Evolutionary conservation across 441 rosid genomes (phyloP).

Genomic region (Eutrema salsugineum): DNA sequence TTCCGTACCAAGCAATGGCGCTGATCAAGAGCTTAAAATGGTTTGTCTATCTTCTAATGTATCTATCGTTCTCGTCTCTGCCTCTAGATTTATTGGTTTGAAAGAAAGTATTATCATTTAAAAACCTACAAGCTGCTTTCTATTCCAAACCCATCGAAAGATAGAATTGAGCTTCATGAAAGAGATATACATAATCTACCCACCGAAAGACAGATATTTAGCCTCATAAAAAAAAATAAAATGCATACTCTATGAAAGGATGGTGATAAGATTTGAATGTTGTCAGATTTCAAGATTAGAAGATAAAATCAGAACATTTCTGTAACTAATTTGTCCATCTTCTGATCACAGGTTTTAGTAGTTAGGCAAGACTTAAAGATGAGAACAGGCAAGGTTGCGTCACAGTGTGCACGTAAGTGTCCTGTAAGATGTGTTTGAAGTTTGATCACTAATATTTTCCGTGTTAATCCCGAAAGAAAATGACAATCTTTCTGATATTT

Average conservation of each 20-base stretch:
- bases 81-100: neutral
- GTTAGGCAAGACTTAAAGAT: conserved; percentile 94
- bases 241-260: neutral
- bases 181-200: neutral
- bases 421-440: neutral
- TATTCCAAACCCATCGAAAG: neutral
- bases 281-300: neutral
- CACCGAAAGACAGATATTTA: neutral
- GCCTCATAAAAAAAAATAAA: neutral
- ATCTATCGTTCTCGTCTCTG: neutral
- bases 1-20: conserved; percentile 35
- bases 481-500: neutral
- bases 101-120: neutral
- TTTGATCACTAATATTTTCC: neutral
- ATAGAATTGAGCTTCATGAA: neutral
- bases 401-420: conserved; percentile 91
- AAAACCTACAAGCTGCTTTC: neutral
- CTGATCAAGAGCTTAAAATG: conserved; percentile 82
- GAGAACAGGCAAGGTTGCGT: conserved; percentile 86
- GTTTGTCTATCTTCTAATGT: conserved; percentile 30
- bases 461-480: neutral
- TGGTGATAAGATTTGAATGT: neutral
- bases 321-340: conserved; percentile 9
- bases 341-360: conserved; percentile 63
- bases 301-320: neutral